Conservation (phyloP, 2,329 filamentous ascomycete genomes). For the Paraphoma chrysanthemicola region DNA sequence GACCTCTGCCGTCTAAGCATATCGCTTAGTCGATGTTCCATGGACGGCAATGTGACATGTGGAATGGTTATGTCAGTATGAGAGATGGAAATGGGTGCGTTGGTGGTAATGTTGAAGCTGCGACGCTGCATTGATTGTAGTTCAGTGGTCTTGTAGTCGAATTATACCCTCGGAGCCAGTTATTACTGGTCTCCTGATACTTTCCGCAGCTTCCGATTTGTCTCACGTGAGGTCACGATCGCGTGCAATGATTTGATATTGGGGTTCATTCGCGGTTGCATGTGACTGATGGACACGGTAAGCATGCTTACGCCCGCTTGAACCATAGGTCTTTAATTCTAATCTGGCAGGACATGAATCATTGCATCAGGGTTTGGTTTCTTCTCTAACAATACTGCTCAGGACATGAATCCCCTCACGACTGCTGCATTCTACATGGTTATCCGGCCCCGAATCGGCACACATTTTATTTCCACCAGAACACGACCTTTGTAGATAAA, state of each 20-base stretch:
- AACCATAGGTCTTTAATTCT: not conserved
- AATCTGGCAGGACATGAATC: not conserved
- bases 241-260: not conserved
- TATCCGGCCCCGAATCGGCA: too few relatives aligned
- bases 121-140: slow-evolving; percentile 20
- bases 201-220: not conserved
- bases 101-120: slow-evolving; percentile 19
- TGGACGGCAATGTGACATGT: not conserved
- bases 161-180: slow-evolving; percentile 19
- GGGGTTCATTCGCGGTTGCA: not conserved
- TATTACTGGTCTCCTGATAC: slow-evolving; percentile 15
- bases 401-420: too few relatives aligned
- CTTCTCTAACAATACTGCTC: too few relatives aligned
- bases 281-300: not conserved
- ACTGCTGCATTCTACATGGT: too few relatives aligned
- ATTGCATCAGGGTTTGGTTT: not conserved
- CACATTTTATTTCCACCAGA: too few relatives aligned
- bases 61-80: slow-evolving; percentile 11
- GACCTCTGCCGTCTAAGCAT: slow-evolving; percentile 21
- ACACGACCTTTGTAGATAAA: too few relatives aligned
- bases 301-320: not conserved
- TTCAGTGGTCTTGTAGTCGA: slow-evolving; percentile 7
- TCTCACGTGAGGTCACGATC: not conserved
- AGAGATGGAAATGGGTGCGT: slow-evolving; percentile 6
- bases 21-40: not conserved